Percentiles rank a stretch among this genome's conserved stretches.
phyloP scores from a whole-genome alignment of 805 yeast species.

The Ogataea pini region DNA sequence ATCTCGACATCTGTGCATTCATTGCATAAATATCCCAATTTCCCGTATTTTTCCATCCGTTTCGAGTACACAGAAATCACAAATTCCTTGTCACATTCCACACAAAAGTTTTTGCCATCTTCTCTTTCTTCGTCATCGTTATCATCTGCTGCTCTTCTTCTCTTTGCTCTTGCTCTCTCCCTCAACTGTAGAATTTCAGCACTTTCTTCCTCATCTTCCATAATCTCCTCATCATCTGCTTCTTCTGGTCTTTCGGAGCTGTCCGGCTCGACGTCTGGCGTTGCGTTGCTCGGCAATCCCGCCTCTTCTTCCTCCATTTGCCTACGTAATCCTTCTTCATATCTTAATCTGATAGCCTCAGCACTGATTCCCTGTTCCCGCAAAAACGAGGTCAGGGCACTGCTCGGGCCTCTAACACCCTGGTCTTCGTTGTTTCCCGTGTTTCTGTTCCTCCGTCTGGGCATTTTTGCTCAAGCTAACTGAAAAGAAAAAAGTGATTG shows the following conservation, averaged over 20 bases:
- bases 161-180: slow-evolving; percentile 30
- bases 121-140: slow-evolving; percentile 42
- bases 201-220: slow-evolving; percentile 33
- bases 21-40: slow-evolving; percentile 67
- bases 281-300: slow-evolving; percentile 24
- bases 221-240: slow-evolving; percentile 36
- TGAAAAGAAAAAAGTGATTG: neutral
- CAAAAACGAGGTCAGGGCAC: slow-evolving; percentile 87
- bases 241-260: slow-evolving; percentile 31
- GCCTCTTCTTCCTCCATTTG: slow-evolving; percentile 36
- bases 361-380: slow-evolving; percentile 89
- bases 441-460: slow-evolving; percentile 26
- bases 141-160: slow-evolving; percentile 39
- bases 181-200: slow-evolving; percentile 23
- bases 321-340: slow-evolving; percentile 34
- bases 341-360: slow-evolving; percentile 61
- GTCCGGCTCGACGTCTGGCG: slow-evolving; percentile 16
- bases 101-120: slow-evolving; percentile 53
- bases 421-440: slow-evolving; percentile 11
- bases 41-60: slow-evolving; percentile 43
- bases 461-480: slow-evolving; percentile 16
- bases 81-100: slow-evolving; percentile 60
- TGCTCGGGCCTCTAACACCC: slow-evolving; percentile 61
- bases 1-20: slow-evolving; percentile 51
- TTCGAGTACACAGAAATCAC: slow-evolving; percentile 68